Evolutionary conservation across 768 basidiomycete species (phyloP), one percentile per base, ranked within the genome.

Genomic region (Suillus cothurnatus): DNA sequence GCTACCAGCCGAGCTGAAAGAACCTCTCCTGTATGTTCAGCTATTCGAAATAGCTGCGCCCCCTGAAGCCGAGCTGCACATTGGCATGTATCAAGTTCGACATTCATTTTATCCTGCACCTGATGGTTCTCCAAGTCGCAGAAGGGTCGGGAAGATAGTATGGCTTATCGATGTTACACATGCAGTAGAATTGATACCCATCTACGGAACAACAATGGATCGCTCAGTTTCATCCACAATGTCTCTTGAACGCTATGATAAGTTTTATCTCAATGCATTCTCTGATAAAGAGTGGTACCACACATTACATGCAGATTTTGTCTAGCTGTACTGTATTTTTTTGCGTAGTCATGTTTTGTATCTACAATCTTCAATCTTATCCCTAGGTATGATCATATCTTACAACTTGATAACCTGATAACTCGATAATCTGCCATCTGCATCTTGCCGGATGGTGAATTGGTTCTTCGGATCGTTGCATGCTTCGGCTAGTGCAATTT

Each of bases 41-140:
- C 64, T 32, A 47, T 53, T 64, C 34, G 2, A 39, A 23, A 39
- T 61, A 21, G 3, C 52, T 28, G 23, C 23, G 7, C 31, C 26
- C 63, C 63, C 55, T 36, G 57, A 64, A 28, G 55, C 47, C 34
- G 38, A 60, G 32, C 58, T 49, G 14, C 43, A 64, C 8, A 17
- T 58, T 31, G 7, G 3, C 50, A 52, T 52, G 50, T 31, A 52
- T 28, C 50, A 2, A 17, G 28, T 52, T 52, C 17, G 6, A 31
- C 28, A 28, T 28, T 28, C 28, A 8, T 52, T 52, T 52, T 3
- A 52, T 31, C 11, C 28, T 11, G 17, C 28, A 17, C 17, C 17
- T 31, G 50, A 52, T 52, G 28, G 50, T 28, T 52, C 28, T 52
- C 4, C 14, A 4, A 39, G 38, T 39, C 38, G 4, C 14, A 39